Evolutionary conservation across 1,139 yeast species (phyloP).

Genomic region (Candida smagusa): DNA sequence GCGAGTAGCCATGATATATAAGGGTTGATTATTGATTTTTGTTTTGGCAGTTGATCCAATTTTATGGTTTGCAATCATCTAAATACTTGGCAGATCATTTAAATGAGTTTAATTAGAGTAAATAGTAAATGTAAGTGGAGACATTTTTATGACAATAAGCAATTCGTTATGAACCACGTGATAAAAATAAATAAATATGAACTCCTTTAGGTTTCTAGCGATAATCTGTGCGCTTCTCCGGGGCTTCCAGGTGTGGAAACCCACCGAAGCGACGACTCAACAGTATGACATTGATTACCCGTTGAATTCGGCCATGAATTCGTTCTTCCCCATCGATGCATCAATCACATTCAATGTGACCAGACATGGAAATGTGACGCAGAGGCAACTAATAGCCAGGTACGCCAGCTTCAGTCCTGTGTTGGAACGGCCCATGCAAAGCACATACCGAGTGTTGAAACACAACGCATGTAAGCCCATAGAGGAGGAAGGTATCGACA

Average conservation of each 20-base stretch:
- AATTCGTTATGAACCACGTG: too few species aligned
- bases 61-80: too few species aligned
- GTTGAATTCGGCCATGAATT: constrained; percentile 34
- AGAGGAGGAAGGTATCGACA: constrained; percentile 10
- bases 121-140: too few species aligned
- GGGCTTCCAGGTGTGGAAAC: not conserved
- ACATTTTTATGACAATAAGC: too few species aligned
- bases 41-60: too few species aligned
- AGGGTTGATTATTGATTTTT: too few species aligned
- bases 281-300: constrained; percentile 33
- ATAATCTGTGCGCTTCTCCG: not conserved
- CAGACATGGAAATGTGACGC: constrained; percentile 10
- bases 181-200: not conserved
- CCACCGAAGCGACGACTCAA: not conserved
- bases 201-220: not conserved
- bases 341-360: constrained; percentile 29
- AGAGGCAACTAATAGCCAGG: constrained; percentile 30
- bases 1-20: too few species aligned
- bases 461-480: constrained; percentile 27
- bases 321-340: constrained; percentile 44
- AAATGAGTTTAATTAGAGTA: too few species aligned
- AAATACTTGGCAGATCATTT: too few species aligned
- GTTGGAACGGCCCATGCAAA: constrained; percentile 21
- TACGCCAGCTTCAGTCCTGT: constrained; percentile 46
- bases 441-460: constrained; percentile 27